Base-by-base conservation (phyloP, 2,329 filamentous ascomycete genomes). In the Fusarium redolens region DNA sequence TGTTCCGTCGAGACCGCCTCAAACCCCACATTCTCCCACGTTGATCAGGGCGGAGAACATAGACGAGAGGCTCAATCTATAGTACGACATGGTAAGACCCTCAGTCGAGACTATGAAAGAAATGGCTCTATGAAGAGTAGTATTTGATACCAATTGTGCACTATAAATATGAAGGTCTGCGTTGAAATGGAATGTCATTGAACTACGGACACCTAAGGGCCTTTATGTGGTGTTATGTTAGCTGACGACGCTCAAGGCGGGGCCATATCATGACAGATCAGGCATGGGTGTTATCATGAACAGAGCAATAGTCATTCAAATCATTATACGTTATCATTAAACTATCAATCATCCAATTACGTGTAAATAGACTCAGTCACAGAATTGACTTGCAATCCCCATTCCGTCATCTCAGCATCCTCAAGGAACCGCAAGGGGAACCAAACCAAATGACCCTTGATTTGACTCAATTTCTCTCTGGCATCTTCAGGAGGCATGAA, bases 381-480 rank as follows among this genome's bases (percentile, higher is more conserved):
- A 50, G 89, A 84, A 81, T 98, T 98, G 44, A 98, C 90, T 82
- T 95, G 92, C 81, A 98, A 78, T 0, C 96, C 95, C 77, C 89
- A 90, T 84, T 98, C 95, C 0, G 95, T 95, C 95, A 98, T 97
- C 76, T 93, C 88, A 0, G 92, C 94, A 72, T 97, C 91, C 77
- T 89, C 87, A 79, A 98, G 82, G 80, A 97, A 98, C 50, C 95
- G 90, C 77, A 98, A 81, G n/a, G 95, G 95, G 91, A 97, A 96
- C 93, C 94, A 97, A 11, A 98, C 96, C 44, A 98, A 82, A 84
- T 98, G 96, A 0, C 96, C 96, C 83, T 91, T 92, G 74, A 98
- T 90, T 78, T 92, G 87, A 76, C 94, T 91, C 55, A 98, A 85
- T 81, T 96, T 94, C 73, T 87, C 81, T 20, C 93, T 88, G 11